Evolutionary conservation across 2,329 filamentous ascomycete species (phyloP).

Genomic region (Pseudocercospora ulei): DNA sequence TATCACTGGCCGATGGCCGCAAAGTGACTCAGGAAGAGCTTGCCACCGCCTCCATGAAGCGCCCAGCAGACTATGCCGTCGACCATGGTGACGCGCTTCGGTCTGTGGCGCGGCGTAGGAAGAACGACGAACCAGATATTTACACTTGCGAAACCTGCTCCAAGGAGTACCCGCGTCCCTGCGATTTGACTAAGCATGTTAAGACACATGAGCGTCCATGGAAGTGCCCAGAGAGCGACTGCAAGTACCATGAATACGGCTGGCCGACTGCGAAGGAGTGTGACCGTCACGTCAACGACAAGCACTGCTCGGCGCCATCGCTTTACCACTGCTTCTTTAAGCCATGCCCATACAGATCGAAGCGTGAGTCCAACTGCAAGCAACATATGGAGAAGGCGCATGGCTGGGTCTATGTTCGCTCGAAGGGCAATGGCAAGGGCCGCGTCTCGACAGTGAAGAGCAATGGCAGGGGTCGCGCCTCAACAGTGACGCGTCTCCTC

Average conservation of each 20-base stretch:
- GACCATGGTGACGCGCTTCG: constrained; percentile 76
- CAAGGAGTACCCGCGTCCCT: constrained; percentile 94
- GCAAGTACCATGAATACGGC: constrained; percentile 82
- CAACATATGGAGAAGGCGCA: constrained; percentile 98
- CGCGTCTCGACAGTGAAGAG: constrained; percentile 49
- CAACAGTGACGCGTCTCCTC: constrained; percentile 48
- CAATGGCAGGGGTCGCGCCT: constrained; percentile 60
- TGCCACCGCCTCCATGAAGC: constrained; percentile 49
- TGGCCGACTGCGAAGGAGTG: constrained; percentile 98
- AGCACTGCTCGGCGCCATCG: constrained; percentile 69
- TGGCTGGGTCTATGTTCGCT: constrained; percentile 79
- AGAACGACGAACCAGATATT: constrained; percentile 55
- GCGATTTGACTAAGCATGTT: constrained; percentile 94
- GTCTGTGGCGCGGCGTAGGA: constrained; percentile 92
- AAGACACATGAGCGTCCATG: constrained; percentile 95
- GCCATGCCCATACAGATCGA: constrained; percentile 85
- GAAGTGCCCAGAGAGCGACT: constrained; percentile 74
- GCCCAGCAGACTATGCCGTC: constrained; percentile 46
- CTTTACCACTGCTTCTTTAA: constrained; percentile 76
- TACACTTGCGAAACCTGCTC: constrained; percentile 61
- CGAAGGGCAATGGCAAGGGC: constrained; percentile 77
- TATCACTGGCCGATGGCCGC: constrained; percentile 54
- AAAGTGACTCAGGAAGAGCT: constrained; percentile 49
- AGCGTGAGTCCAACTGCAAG: constrained; percentile 93
- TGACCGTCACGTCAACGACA: constrained; percentile 92